Base-by-base conservation (phyloP, 2,329 filamentous ascomycete genomes). In the Colletotrichum sp. region DNA sequence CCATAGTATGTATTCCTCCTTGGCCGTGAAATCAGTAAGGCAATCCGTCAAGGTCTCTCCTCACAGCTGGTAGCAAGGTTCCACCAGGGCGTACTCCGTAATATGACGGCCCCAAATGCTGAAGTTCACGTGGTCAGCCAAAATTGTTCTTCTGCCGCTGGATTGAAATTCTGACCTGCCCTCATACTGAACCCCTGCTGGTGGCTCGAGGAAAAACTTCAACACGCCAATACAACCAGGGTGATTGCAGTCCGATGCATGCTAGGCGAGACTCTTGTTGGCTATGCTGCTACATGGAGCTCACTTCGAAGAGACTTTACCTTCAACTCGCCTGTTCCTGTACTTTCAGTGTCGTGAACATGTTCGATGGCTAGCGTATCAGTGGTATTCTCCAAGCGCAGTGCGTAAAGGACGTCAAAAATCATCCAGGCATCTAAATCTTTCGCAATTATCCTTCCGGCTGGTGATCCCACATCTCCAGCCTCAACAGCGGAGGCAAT, bases 231-330 rank as follows among this genome's bases (percentile, higher is more conserved):
- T 52, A 52, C 44, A 52, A 52, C 44, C 18, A 3, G 44, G 44
- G 44, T 52, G 18, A 21, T 52, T 2, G 21, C 18, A 52, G 44
- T 1, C 44, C 1, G 18, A 52, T 52, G 2, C 2, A 10, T 5
- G 10, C 44, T 52, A 52, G 44, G 6, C 44, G 44, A 52, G 44
- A 52, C 44, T 0, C 18, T 1, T 1, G 44, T 52, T 1, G 3
- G 44, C 44, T 52, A 10, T 21, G 21, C 44, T 52, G 5, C 18
- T 52, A 1, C 21, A 12, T 52, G 7, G 44, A 52, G 1, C 44
- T 21, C 7, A 0, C 2, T 10, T 52, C 0, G 10, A 1, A 52
- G 2, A 52, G 18, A 9, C 3, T 52, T 21, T 21, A 21, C 44
- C 44, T 52, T 26, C 2, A 26, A 26, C 26, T 26, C 26, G 2